These are phyloP conservation scores for Colletotrichum tropicale DNA, from an alignment of 2,329 filamentous ascomycete genomes.

Conservation along the genomic window DNA sequence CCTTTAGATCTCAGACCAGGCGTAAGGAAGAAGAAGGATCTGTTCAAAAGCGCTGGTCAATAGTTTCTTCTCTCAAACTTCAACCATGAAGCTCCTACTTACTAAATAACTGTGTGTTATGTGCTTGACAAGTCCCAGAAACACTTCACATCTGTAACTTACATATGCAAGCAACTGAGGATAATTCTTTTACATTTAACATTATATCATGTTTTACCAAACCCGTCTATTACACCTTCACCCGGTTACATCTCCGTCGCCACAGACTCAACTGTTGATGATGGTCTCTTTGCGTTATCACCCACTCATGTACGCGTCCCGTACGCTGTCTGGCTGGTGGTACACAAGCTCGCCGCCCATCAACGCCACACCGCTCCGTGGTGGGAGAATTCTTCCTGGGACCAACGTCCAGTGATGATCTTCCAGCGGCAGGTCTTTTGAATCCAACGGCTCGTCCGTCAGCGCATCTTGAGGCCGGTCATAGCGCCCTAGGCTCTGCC, in stretches of 20 bases:
- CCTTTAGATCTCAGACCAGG: background rate
- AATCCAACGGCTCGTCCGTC: background rate
- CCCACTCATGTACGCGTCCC: background rate
- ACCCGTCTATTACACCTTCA: fast-evolving
- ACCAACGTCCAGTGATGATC: background rate
- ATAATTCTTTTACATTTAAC: background rate
- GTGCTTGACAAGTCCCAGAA: fast-evolving
- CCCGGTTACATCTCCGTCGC: fast-evolving
- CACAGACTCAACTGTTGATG: background rate
- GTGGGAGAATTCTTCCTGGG: fast-evolving
- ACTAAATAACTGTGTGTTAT: fast-evolving
- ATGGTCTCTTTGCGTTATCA: background rate
- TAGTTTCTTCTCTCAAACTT: background rate
- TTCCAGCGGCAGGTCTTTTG: background rate
- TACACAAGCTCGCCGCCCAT: background rate
- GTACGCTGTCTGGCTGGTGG: background rate
- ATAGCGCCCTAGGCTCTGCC: background rate
- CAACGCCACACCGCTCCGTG: background rate
- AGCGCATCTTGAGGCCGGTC: background rate
- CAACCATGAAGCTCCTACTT: fast-evolving
- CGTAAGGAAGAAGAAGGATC: background rate
- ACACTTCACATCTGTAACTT: fast-evolving
- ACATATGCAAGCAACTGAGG: fast-evolving
- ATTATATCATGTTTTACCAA: fast-evolving
- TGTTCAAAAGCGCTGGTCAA: fast-evolving